Evolutionary conservation across 1,284 basidiomycete genomes (phyloP), one percentile per base, ranked within the genome.

Genomic region (Microbotryomycetes sp.): DNA sequence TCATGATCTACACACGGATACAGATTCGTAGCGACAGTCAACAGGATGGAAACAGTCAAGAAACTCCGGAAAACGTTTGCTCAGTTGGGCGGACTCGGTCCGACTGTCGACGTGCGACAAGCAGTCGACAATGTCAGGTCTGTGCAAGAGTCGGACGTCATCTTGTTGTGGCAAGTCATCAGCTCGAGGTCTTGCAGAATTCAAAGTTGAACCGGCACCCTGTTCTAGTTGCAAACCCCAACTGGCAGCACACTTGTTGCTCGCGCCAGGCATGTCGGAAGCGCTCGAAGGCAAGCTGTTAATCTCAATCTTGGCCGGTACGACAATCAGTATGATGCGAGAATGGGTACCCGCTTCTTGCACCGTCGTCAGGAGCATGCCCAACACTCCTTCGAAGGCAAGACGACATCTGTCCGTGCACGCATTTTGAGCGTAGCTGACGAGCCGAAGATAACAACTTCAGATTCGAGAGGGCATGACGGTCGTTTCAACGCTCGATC

Each of bases 401-500:
- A 65, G 81, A 72, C 24, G 29, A 11, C 30, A 26, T 47, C 26
- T 56, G 41, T 9, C 23, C 26, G 4, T 28, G 9, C 35, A 57
- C 35, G 5, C 5, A 28, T 46, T 18, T 45, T 35, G 13, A 2
- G 3, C 31, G 18, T 45, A 26, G 24, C 30, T 52, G 11, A 21
- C 49, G 13, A 13, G 18, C 35, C 35, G 35, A 41, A 41, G 18
- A 41, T n/a, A n/a, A n/a, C n/a, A n/a, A 6, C 24, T 13, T 5
- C 67, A 97, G 91, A 96, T 97, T 73, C 86, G 93, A 45, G 92
- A 97, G 78, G 92, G 92, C 59, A 96, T 97, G 93, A 94, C 92
- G 0, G 86, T 94, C 50, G 82, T 96, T 57, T 89, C 88, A 49
- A 83, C 81, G 7, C 79, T 91, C 45, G 82, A 83, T 7, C 75